Evolutionary conservation across 805 yeast genomes (phyloP).

Genomic region (Vanderwaltozyma tropicalis): DNA sequence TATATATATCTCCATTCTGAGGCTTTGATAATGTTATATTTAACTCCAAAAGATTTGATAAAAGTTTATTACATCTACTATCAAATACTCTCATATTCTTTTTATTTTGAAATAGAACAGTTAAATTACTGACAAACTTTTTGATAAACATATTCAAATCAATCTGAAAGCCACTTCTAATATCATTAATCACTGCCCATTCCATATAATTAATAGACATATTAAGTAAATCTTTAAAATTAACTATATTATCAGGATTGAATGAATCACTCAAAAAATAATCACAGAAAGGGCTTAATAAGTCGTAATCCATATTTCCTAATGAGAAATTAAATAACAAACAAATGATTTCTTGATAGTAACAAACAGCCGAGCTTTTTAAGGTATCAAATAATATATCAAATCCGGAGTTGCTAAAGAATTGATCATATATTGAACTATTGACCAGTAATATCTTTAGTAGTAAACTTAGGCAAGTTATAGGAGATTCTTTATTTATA

Average conservation of each 20-base stretch:
- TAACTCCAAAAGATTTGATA: conserved; percentile 21
- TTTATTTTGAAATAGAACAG: conserved; percentile 22
- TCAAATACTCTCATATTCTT: conserved; percentile 21
- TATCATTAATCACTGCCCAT: conserved; percentile 30
- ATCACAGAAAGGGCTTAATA: neutral
- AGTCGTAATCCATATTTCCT: conserved; percentile 3
- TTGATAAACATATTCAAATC: conserved; percentile 24
- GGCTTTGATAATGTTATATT: conserved; percentile 25
- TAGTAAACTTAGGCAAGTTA: conserved; percentile 33
- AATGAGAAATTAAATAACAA: conserved; percentile 34
- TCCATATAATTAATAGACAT: conserved; percentile 28
- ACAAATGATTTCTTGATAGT: conserved; percentile 34
- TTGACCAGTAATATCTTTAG: conserved; percentile 42
- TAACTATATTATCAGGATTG: neutral
- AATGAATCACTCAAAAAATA: neutral
- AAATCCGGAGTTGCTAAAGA: conserved; percentile 40
- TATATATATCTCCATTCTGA: conserved; percentile 24
- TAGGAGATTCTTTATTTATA: conserved; percentile 15
- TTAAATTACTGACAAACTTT: conserved; percentile 16
- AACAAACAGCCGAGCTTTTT: conserved; percentile 27
- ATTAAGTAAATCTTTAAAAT: conserved; percentile 37
- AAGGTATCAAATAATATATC: conserved; percentile 35
- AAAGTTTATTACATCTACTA: conserved; percentile 20
- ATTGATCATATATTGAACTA: conserved; percentile 36
- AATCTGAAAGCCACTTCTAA: conserved; percentile 29